Base-by-base conservation (phyloP, 306 rosid species). In the Lotus japonicus region DNA sequence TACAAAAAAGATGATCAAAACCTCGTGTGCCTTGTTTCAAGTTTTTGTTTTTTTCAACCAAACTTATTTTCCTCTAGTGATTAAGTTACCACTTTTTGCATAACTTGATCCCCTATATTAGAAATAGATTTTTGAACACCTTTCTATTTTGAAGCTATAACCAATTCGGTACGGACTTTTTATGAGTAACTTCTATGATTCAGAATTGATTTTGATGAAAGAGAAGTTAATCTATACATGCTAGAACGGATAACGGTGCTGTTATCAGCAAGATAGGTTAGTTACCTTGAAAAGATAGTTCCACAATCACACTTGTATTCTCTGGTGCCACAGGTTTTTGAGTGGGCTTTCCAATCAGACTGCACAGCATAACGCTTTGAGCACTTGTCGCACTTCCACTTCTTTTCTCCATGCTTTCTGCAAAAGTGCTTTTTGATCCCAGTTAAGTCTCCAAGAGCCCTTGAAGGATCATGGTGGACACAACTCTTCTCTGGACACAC, bases 401-500 rank as follows among this genome's bases (percentile, higher is more conserved):
- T 91, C 89, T 91, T 91, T 78, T 91, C 97, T 0, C 97, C 97
- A 17, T 91, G 97, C 76, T 91, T 91, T 45, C 97, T 65, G 56
- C 97, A 88, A n/a, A 91, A 91, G 91, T 91, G 97, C 80, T 91
- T 91, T 64, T 91, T 91, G 10, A 91, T 88, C n/a, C 97, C 95
- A 2, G 97, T 91, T 15, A 91, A 77, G 70, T 91, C 97, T 46
- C 97, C 97, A 9, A 88, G 83, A 10, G 97, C 97, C 70, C 97
- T 80, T 1, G 91, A 86, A 57, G 97, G 85, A 35, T 88, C 89
- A 12, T 88, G 71, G 38, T 91, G 97, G 1, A 91, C 95, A 18
- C 97, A 91, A 46, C 48, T 88, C 73, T 83, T 91, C 41, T 91
- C 97, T 0, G 97, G 97, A 50, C 97, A 91, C 2, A 91, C 97